Evolutionary conservation across 73 alveolate species (phyloP), one percentile per base, ranked within the genome.

Genomic region (Paramecium biaurelia): DNA sequence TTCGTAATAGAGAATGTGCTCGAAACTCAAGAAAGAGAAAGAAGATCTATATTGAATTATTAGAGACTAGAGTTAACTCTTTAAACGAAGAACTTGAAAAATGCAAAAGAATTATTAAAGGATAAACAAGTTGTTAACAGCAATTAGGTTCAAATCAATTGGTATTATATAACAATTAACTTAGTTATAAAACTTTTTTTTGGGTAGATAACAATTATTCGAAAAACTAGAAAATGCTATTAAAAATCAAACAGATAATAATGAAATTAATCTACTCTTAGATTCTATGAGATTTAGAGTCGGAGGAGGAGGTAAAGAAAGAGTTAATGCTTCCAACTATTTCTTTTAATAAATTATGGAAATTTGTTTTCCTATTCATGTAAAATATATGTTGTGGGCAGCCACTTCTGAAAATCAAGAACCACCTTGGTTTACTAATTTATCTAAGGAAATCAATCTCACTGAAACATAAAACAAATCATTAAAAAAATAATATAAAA

Each of bases 231-330:
- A 86, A 59, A 34, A 63, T 41, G 88, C 89, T 12, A 38, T 63
- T 3, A 20, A 28, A 63, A 63, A 35, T 6, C 41, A 86, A 23
- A 68, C 88, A 35, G 89, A 86, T 24, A 38, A 57, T 21, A 86
- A 34, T 35, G 86, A 86, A 63, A 32, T 86, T 18, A 86, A 86
- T 86, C 47, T 63, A 10, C 57, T 86, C 20, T 63, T 86, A 34
- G 88, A 86, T 59, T 86, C 93, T 18, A 72, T 63, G 63, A 86
- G 89, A 67, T 86, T 63, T 86, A 86, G 89, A 35, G 88, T 86
- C 18, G 89, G 88, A 35, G 89, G 88, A 10, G 93, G 79, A 28
- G 89, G 93, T 1, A 86, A 63, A 86, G 76, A 86, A 67, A 86
- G 93, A 63, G 45, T 86, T 7, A 67, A 72, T 38, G 93, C 89